Base-by-base conservation (phyloP, 176 grass and related monocot species). In the Chrysopogon serrulatus region DNA sequence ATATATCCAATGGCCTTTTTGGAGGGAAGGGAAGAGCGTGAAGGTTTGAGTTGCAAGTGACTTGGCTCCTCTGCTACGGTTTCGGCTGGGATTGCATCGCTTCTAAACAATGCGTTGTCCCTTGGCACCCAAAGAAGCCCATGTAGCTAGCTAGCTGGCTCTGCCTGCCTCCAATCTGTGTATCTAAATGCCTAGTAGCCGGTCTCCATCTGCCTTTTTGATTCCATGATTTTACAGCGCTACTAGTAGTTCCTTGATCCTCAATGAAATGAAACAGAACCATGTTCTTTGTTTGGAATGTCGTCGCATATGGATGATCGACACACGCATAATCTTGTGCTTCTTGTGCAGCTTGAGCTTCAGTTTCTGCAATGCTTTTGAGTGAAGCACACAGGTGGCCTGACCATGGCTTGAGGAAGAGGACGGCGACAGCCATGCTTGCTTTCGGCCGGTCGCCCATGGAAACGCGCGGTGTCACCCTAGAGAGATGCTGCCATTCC, bases 51-150 rank as follows among this genome's bases (percentile, higher is more conserved):
- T 16, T 75, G 42, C 84, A 40, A 68, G 62, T 82, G 90, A 91
- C 89, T 94, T 97, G 67, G 87, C 91, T 97, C 91, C 60, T 71
- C 90, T 97, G 79, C 91, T 84, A 97, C 84, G 91, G 49, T 71
- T 91, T 81, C 69, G 64, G 64, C 72, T 88, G 56, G 77, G 78
- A 33, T 93, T 86, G 86, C 87, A 86, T 93, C 56, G 83, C 84
- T 88, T 93, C 79, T 71, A 86, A 84, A 90, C 85, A 90, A 81
- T 90, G 69, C 65, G 79, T n/a, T n/a, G n/a, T 95, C 74, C 82
- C 88, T 92, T 95, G 37, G 63, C 84, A 68, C 78, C 72, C 63
- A 21, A 53, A 54, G 21, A 83, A 69, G 74, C 37, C 88, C 87
- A 21, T 85, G 54, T 80, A 66, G 36, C 67, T 7, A 8, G 26